These are phyloP conservation scores for Cornus kousa DNA, from an alignment of 148 eudicot species.

Conservation along the genomic window DNA sequence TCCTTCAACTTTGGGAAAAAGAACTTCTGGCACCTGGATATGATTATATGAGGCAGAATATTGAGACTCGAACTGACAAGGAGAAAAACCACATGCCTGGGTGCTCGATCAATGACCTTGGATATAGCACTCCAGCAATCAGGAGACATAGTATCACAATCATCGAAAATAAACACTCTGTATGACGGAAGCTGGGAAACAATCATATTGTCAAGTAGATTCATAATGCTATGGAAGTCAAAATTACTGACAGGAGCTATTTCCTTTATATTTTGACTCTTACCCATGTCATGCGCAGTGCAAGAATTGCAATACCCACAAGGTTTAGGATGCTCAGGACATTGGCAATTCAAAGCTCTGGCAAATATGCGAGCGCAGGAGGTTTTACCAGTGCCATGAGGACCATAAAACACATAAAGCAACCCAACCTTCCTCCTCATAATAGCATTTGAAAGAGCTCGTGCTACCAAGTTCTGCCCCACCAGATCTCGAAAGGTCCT, in stretches of 20 bases:
- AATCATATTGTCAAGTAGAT: constrained; percentile 57
- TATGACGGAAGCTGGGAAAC: constrained; percentile 53
- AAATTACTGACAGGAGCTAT: constrained; percentile 66
- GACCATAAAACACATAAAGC: constrained; percentile 83
- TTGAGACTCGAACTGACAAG: constrained; percentile 86
- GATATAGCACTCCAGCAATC: constrained; percentile 85
- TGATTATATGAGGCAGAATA: constrained; percentile 79
- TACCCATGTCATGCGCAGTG: constrained; percentile 76
- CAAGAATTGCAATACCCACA: constrained; percentile 85
- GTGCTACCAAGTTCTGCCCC: constrained; percentile 88
- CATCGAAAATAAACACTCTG: constrained; percentile 71
- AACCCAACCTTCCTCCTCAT: constrained; percentile 69
- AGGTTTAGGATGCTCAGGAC: constrained; percentile 73
- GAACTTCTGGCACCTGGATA: constrained; percentile 96
- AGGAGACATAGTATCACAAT: constrained; percentile 66
- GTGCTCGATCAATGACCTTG: constrained; percentile 83
- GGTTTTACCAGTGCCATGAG: constrained; percentile 94
- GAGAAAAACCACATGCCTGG: constrained; percentile 78
- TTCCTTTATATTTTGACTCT: constrained; percentile 68
- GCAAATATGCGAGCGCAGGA: constrained; percentile 92
- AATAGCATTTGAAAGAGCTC: constrained; percentile 86
- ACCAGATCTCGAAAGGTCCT: constrained; percentile 82
- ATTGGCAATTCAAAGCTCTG: constrained; percentile 82
- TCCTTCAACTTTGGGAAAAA: constrained; percentile 94
- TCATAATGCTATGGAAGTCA: constrained; percentile 63